Evolutionary conservation across 345 rosid genomes (phyloP), one percentile per base, ranked within the genome.

Genomic region (Euphorbia lathyris): DNA sequence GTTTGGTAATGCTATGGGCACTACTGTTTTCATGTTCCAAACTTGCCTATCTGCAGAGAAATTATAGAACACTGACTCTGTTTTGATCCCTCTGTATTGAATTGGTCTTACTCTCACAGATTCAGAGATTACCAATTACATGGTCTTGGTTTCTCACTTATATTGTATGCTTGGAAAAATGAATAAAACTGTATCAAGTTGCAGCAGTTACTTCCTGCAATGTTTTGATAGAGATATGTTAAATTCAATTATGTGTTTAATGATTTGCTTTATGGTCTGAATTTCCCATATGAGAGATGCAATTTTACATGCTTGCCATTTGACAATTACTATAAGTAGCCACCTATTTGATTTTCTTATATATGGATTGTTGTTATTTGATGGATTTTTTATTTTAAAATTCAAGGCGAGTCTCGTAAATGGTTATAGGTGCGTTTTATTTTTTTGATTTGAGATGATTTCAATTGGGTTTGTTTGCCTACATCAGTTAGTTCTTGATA

Each of bases 21-120:
- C 88, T 69, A 96, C 95, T 0, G 97, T 94, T 59, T 94, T 94
- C 68, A 87, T 94, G 93, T 94, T 94, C 77, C 94, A 89, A 77
- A 83, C 88, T 58, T 81, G 90, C 78, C 81, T 83, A 11, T 80
- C 84, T 25, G 77, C 81, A 5, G 77, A 78, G 69, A 85, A 79
- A 58, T 56, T 75, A 58, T 79, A 79, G 85, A 71, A 62, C 0
- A 74, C 79, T 68, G 82, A 81, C 19, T 79, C 85, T 42, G 29
- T 65, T 34, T 81, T 63, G 86, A 90, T 56, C 82, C 88, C 38
- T 62, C 84, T 63, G 73, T 63, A 2, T 67, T 71, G 65, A 43
- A 68, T 4, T 71, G 82, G 85, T 79, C 87, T 68, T 57, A 62
- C 76, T 86, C 90, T 45, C 83, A 81, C 74, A 77, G 63, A 50